Base-by-base conservation (phyloP, 2,329 filamentous ascomycete genomes). In the Alternaria burnsii region DNA sequence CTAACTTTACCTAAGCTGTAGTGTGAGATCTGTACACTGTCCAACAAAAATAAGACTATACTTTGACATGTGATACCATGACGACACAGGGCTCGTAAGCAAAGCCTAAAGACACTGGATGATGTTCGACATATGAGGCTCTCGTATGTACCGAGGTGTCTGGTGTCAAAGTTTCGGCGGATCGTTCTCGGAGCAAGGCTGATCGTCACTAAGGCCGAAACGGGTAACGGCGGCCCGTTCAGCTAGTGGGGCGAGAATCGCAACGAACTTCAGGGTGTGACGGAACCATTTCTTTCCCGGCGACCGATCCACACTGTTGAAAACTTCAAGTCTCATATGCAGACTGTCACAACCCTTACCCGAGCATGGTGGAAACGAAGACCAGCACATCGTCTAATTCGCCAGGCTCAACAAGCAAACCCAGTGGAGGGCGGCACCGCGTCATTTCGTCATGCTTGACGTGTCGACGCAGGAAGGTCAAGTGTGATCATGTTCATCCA, bases 401-500 rank as follows among this genome's bases (percentile, higher is more conserved):
- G 59, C 69, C 72, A 40, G 68, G 47, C 40, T 61, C 66, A 44
- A 63, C 65, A n/a, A 57, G 55, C 52, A 78, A 75, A 50, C 62
- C 68, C 36, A 61, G 66, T 32, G 70, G 71, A 32, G 75, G 75
- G 32, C 73, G 77, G 41, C 76, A 76, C 59, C 71, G 77, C 59
- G 67, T 77, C 46, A 79, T 79, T 47, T 74, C 76, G 18, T 79
- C 76, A 20, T 79, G 76, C 58, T 65, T 79, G 43, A 79, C 77
- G 8, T 79, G 77, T 57, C 67, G 77, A 14, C 71, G 76, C 42
- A 68, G 77, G 57, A 79, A 79, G 61, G 77, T 79, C 44, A 73
- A 73, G 55, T 79, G 77, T 60, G 77, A 79, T 43, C 77, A 79
- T 63, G 71, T 67, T 40, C 76, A 79, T 67, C 76, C 77, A 11